These are phyloP conservation scores for Rhizophora apiculata DNA, from an alignment of 345 rosid genomes.

Conservation along the genomic window DNA sequence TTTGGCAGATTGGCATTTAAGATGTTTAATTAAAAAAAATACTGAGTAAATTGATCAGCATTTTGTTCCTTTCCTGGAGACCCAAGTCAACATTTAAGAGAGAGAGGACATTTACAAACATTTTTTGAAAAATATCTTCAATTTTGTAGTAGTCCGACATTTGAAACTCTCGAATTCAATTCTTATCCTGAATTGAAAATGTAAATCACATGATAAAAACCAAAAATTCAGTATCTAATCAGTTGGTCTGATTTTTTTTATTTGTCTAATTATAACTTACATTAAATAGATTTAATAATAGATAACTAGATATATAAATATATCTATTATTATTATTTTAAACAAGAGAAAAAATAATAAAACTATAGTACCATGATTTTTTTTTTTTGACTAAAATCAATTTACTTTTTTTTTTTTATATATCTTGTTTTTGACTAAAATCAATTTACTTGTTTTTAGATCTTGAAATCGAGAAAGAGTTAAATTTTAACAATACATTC, in stretches of 20 bases:
- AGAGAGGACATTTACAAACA: slow-evolving; percentile 40
- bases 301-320: too few relatives aligned
- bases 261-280: too few relatives aligned
- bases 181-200: background rate
- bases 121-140: slow-evolving; percentile 55
- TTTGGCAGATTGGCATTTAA: background rate
- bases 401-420: slow-evolving; percentile 50
- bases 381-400: slow-evolving; percentile 47
- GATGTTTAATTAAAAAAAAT: too few relatives aligned
- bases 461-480: slow-evolving; percentile 14
- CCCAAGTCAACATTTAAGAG: slow-evolving; percentile 40
- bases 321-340: too few relatives aligned
- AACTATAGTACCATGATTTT: slow-evolving; percentile 41
- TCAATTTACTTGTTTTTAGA: slow-evolving; percentile 41
- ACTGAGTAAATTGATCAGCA: too few relatives aligned
- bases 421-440: slow-evolving; percentile 39
- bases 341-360: background rate
- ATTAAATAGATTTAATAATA: too few relatives aligned
- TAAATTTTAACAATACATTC: too few relatives aligned
- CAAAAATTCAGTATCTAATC: too few relatives aligned
- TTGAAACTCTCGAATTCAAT: background rate
- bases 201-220: too few relatives aligned
- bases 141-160: slow-evolving; percentile 50
- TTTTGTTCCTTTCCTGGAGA: slow-evolving; percentile 35
- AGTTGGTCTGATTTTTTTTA: too few relatives aligned